These are phyloP conservation scores for Vachellia pachyceras DNA, from an alignment of 306 rosid species.

Conservation along the genomic window DNA sequence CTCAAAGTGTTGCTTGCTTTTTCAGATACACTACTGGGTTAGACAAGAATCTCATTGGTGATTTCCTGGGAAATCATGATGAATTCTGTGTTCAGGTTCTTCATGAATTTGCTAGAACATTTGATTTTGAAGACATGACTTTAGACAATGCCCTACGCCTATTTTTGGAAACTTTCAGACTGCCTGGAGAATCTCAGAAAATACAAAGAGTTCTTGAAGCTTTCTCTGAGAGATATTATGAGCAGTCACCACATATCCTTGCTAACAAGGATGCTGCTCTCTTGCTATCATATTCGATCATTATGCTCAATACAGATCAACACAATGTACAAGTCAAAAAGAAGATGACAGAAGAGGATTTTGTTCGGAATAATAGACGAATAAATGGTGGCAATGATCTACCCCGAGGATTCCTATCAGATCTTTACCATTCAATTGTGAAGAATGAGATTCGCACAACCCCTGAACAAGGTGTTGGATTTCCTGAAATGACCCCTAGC, in stretches of 20 bases:
- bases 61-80: conserved; percentile 93
- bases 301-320: conserved; percentile 93
- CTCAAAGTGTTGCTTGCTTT: conserved; percentile 92
- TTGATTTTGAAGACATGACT: conserved; percentile 90
- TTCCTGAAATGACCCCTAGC: conserved; percentile 92
- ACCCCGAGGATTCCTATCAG: conserved; percentile 80
- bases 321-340: conserved; percentile 94
- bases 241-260: conserved; percentile 77
- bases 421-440: conserved; percentile 82
- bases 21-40: conserved; percentile 85
- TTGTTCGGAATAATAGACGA: conserved; percentile 85
- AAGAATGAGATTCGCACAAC: conserved; percentile 94
- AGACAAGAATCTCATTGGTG: conserved; percentile 97
- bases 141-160: conserved; percentile 89
- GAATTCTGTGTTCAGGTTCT: conserved; percentile 95
- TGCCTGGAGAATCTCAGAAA: conserved; percentile 99
- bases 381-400: conserved; percentile 94
- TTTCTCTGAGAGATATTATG: conserved; percentile 97
- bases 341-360: conserved; percentile 96
- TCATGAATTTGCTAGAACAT: conserved; percentile 92
- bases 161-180: conserved; percentile 91
- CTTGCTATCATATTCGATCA: conserved; percentile 82
- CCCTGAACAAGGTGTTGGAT: conserved; percentile 88
- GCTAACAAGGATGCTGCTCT: conserved; percentile 97
- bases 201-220: conserved; percentile 98